Evolutionary conservation across 2,329 filamentous ascomycete genomes (phyloP).

Genomic region (Colletotrichum costaricense): DNA sequence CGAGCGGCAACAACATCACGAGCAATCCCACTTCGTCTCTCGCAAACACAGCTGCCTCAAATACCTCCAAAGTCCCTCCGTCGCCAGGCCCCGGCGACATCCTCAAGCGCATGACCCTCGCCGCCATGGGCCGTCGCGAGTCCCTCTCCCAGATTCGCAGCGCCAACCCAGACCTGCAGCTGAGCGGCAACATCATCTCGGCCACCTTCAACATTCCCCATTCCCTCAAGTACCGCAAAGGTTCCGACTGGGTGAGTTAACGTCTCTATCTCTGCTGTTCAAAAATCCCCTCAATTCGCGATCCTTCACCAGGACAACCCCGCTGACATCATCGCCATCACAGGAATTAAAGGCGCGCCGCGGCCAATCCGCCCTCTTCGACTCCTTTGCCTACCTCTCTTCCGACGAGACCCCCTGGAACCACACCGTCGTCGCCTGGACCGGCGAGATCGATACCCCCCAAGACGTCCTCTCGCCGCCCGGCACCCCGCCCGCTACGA

Average conservation of each 20-base stretch:
- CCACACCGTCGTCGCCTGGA: constrained; percentile 94
- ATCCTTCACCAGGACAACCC: not conserved
- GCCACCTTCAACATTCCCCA: constrained; percentile 74
- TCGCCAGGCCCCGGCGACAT: constrained; percentile 45
- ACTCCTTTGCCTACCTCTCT: constrained; percentile 88
- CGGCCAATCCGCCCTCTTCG: constrained; percentile 91
- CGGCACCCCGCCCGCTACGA: constrained; percentile 59
- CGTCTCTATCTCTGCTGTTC: no score
- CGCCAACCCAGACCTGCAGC: constrained; percentile 65
- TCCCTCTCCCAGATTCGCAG: constrained; percentile 67
- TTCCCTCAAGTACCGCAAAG: constrained; percentile 67
- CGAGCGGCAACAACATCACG: not conserved
- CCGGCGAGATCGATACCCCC: constrained; percentile 80
- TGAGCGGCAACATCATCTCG: constrained; percentile 75
- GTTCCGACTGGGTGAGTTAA: constrained; percentile 68
- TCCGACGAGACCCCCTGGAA: constrained; percentile 89
- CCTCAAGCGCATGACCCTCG: constrained; percentile 55
- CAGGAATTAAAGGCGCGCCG: constrained; percentile 82
- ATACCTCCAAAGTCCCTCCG: not conserved
- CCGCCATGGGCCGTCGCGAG: constrained; percentile 57
- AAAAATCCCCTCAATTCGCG: not conserved
- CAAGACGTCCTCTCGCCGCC: constrained; percentile 58
- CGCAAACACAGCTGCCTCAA: constrained; percentile 25
- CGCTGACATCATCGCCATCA: constrained; percentile 24
- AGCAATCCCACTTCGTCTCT: not conserved